Evolutionary conservation across 768 basidiomycete genomes (phyloP).

Genomic region (Lactarius psammicola): DNA sequence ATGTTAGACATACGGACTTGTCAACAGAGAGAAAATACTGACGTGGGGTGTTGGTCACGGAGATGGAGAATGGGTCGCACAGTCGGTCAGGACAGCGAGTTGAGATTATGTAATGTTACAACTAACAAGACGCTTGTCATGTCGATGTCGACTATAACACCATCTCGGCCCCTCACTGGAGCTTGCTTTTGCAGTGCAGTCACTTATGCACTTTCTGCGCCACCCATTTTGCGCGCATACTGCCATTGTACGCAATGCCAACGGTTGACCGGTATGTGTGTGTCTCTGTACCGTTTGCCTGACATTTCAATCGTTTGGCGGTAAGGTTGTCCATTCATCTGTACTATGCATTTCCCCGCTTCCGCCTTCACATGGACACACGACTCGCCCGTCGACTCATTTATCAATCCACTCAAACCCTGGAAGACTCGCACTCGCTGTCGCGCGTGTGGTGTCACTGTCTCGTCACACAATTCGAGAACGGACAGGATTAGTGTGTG

Average conservation of each 20-base stretch:
- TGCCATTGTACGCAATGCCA: constrained; percentile 76
- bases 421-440: constrained; percentile 65
- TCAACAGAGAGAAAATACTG: constrained; percentile 9
- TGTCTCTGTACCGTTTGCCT: background rate
- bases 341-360: constrained; percentile 55
- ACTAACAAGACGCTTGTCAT: background rate
- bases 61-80: constrained; percentile 9
- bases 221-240: constrained; percentile 55
- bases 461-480: constrained; percentile 53
- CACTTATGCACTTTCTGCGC: constrained; percentile 47
- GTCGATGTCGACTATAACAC: constrained; percentile 8
- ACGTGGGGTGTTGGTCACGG: constrained; percentile 20
- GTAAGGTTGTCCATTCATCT: constrained; percentile 59
- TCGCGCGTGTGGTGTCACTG: constrained; percentile 54
- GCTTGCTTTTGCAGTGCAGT: constrained; percentile 59
- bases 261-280: constrained; percentile 48
- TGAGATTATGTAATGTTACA: constrained; percentile 20
- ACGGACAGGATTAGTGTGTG: constrained; percentile 54
- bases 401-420: constrained; percentile 48
- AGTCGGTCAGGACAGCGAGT: constrained; percentile 21
- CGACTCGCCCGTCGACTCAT: constrained; percentile 47
- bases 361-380: constrained; percentile 56
- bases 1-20: background rate
- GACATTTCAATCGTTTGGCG: background rate
- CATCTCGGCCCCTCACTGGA: constrained; percentile 36